Base-by-base conservation (phyloP, 2,329 filamentous ascomycete species). In the Sporothrix dimorphospora region DNA sequence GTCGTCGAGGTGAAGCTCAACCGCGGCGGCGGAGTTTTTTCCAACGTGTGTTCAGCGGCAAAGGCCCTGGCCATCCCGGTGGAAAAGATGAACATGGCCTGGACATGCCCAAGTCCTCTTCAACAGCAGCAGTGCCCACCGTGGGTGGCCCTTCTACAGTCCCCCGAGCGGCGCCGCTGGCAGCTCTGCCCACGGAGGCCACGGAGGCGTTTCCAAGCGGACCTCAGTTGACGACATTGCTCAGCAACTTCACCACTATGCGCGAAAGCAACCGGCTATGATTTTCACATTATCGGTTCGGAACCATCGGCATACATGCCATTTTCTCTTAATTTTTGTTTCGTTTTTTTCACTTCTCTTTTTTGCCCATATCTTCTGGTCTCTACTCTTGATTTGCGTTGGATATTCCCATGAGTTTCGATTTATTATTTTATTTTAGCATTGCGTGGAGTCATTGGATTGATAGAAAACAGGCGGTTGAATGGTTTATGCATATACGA, bases 1-100 rank as follows among this genome's bases (percentile, higher is more conserved):
- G 16, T 65, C 77, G 76, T 3, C 76, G 79, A 47, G 72, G 76
- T n/a, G 75, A 77, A 19, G 74, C 77, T 27, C 40, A n/a, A 40
- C 27, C 47, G 5, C 75, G 75, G 14, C 80, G 79, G 71, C 79
- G 77, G 49, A 80, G 79, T 53, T 78, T 84, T 7, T 76, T 85
- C 19, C 81, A 83, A 27, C 81, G 82, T 11, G 80, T 84, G 27
- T 81, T 83, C 65, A 80, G 77, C 63, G 69, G 77, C 49, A 57
- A 57, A 42, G 24, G n/a, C 7, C 40, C 11, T 12, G 19, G 38
- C 30, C 42, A 63, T 11, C 40, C 14, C 40, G 14, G 16, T 21
- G 51, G 21, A 27, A 69, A 47, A 24, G 42, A 55, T 34, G 27
- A 11, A 7, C 34, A 24, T 16, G 4, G 11, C 12, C n/a, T 19